Evolutionary conservation across 768 basidiomycete genomes (phyloP).

Genomic region (Lactarius indigo): DNA sequence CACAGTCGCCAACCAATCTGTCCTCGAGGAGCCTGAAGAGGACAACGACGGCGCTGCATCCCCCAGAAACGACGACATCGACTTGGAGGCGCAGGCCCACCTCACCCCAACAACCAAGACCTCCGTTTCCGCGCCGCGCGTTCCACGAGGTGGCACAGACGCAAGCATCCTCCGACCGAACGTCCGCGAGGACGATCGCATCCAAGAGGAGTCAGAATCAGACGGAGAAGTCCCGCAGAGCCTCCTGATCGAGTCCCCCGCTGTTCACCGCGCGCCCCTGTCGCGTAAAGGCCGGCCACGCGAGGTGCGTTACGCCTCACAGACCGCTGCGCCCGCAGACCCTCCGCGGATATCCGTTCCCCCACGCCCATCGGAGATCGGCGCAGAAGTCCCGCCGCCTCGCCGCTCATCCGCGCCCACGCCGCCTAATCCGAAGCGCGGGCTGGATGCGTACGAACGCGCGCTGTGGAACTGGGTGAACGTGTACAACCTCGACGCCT

Average conservation of each 20-base stretch:
- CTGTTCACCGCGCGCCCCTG: conserved; percentile 28
- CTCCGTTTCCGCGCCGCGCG: conserved; percentile 46
- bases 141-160: conserved; percentile 59
- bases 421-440: conserved; percentile 51
- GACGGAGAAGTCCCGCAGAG: conserved; percentile 86
- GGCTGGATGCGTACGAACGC: conserved; percentile 80
- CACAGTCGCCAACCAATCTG: conserved; percentile 64
- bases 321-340: conserved; percentile 7
- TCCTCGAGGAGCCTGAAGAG: conserved; percentile 71
- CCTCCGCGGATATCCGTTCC: conserved; percentile 54
- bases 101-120: conserved; percentile 35
- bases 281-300: conserved; percentile 39
- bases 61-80: conserved; percentile 39
- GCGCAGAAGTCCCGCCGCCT: conserved; percentile 35
- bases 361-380: conserved; percentile 63
- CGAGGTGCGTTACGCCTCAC: conserved; percentile 17
- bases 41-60: conserved; percentile 40
- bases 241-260: conserved; percentile 75
- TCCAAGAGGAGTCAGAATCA: conserved; percentile 57
- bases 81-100: conserved; percentile 54
- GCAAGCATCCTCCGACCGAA: conserved; percentile 64
- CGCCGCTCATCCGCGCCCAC: conserved; percentile 27
- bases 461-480: conserved; percentile 99
- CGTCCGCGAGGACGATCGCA: conserved; percentile 62
- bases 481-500: conserved; percentile 94